Percentiles rank a stretch among this genome's conserved stretches.
phyloP scores from a whole-genome alignment of 2,329 filamentous ascomycete genomes.

The Daldinia sp. region DNA sequence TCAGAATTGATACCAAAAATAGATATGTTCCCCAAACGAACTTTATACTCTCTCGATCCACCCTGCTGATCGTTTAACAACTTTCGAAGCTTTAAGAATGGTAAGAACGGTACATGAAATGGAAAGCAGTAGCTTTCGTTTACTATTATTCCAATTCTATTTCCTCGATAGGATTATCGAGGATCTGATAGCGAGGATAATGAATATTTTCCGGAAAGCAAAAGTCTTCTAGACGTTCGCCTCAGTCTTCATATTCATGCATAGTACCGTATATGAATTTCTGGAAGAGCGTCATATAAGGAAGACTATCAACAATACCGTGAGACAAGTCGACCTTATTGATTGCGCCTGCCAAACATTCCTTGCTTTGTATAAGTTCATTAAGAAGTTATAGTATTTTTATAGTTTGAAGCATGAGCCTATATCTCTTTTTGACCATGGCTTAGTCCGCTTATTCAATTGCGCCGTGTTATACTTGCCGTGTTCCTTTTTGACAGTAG shows the following conservation, averaged over 20 bases:
- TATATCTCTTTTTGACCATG: not conserved
- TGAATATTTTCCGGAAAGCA: no score
- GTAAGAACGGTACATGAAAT: not conserved
- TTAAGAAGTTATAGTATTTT: not conserved
- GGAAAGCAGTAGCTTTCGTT: not conserved
- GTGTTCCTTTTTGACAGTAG: not conserved
- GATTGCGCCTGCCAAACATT: not conserved
- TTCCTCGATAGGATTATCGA: not conserved
- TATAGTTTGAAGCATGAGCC: not conserved
- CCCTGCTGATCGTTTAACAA: not conserved
- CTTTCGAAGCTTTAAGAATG: not conserved
- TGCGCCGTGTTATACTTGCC: not conserved
- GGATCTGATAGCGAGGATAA: no score
- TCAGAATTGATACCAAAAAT: not conserved
- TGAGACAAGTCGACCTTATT: not conserved
- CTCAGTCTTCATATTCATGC: constrained; percentile 30
- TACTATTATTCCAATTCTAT: not conserved
- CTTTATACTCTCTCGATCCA: not conserved
- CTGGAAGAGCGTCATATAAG: constrained; percentile 10
- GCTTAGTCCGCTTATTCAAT: not conserved
- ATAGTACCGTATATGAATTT: constrained; percentile 28
- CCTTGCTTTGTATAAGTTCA: not conserved
- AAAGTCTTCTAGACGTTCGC: not conserved
- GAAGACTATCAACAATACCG: not conserved
- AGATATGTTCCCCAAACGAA: not conserved